Conservation (phyloP, 129 eudicot genomes). For the Pittosporum tobira region DNA sequence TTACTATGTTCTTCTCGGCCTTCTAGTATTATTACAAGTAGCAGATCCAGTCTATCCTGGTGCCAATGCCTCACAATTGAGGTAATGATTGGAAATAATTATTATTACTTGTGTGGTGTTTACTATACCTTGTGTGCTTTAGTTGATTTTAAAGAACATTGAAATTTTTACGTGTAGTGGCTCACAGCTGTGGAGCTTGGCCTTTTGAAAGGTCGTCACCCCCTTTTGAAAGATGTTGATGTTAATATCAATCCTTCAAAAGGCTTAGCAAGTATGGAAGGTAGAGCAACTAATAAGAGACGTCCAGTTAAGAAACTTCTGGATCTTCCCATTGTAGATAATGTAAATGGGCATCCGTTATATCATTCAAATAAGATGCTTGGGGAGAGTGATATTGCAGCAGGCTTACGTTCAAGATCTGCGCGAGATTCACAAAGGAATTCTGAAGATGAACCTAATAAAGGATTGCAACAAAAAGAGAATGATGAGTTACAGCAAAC, state of each 20-base stretch:
- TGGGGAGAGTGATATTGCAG: slow-evolving; percentile 23
- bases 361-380: slow-evolving; percentile 20
- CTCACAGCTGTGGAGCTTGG: slow-evolving; percentile 86
- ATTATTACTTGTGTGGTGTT: background rate
- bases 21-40: slow-evolving; percentile 21
- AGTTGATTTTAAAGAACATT: background rate
- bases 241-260: slow-evolving; percentile 63
- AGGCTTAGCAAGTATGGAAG: slow-evolving; percentile 34
- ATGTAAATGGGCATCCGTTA: slow-evolving; percentile 18
- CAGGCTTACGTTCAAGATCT: slow-evolving; percentile 17
- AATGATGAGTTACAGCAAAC: slow-evolving; percentile 15
- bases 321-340: slow-evolving; percentile 18
- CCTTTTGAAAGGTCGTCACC: slow-evolving; percentile 87
- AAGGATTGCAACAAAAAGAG: slow-evolving; percentile 14
- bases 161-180: slow-evolving; percentile 56
- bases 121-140: background rate
- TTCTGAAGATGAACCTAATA: slow-evolving; percentile 11
- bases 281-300: slow-evolving; percentile 24
- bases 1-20: slow-evolving; percentile 55
- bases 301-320: slow-evolving; percentile 17
- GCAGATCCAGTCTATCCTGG: slow-evolving; percentile 44
- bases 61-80: slow-evolving; percentile 59
- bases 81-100: slow-evolving; percentile 33
- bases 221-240: slow-evolving; percentile 73
- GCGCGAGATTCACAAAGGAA: slow-evolving; percentile 18